phyloP scores from a whole-genome alignment of 208 protist genomes.

The Tritrichomonas musculus region DNA sequence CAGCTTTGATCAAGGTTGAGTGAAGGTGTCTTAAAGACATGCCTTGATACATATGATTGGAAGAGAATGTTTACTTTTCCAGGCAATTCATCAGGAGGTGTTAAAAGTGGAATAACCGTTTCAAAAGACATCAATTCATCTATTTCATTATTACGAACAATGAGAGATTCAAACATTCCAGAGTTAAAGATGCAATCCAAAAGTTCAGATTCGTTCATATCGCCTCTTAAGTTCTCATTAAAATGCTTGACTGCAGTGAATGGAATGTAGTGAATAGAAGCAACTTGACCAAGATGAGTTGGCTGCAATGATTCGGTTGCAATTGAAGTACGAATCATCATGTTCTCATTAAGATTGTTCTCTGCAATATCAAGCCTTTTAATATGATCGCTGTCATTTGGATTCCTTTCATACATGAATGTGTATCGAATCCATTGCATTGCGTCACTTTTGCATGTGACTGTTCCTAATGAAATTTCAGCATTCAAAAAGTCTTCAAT shows the following conservation, averaged over 20 bases:
- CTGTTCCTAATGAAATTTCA: slow-evolving; percentile 90
- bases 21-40: background rate
- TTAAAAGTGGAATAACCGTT: slow-evolving; percentile 90
- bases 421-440: slow-evolving; percentile 93
- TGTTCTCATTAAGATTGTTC: background rate
- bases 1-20: slow-evolving; percentile 59
- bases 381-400: background rate
- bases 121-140: slow-evolving; percentile 82
- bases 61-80: slow-evolving; percentile 94
- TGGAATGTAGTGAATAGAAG: slow-evolving; percentile 93
- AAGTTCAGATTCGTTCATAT: slow-evolving; percentile 89
- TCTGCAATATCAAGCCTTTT: background rate
- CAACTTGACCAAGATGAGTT: slow-evolving; percentile 90
- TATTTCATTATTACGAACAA: slow-evolving; percentile 91
- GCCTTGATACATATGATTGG: slow-evolving; percentile 94
- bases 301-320: slow-evolving; percentile 64
- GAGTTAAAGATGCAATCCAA: slow-evolving; percentile 70
- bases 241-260: slow-evolving; percentile 78
- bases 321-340: background rate
- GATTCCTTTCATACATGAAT: slow-evolving; percentile 89
- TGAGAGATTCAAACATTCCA: slow-evolving; percentile 89
- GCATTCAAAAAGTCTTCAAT: slow-evolving; percentile 96
- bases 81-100: slow-evolving; percentile 77
- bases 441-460: slow-evolving; percentile 77
- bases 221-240: slow-evolving; percentile 79